Percentiles rank a stretch among this genome's conserved stretches.
These are phyloP conservation scores for Stipa capillata DNA, from an alignment of 176 grass and related monocot genomes.

Conservation along the genomic window DNA sequence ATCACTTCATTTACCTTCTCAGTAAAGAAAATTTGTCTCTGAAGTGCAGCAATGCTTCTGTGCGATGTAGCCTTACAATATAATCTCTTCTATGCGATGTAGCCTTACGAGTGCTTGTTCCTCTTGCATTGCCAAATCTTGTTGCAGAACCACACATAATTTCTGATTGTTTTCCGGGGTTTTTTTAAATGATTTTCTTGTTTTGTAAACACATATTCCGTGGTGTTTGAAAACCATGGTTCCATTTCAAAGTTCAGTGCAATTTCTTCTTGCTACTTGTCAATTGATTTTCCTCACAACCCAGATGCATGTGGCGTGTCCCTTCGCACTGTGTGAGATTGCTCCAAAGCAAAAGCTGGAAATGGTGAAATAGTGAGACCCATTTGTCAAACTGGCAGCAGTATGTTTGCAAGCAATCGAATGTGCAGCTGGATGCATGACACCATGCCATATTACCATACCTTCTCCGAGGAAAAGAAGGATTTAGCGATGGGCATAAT, in stretches of 20 bases:
- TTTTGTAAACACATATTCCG: not conserved
- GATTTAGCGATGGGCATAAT: not conserved
- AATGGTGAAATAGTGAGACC: not conserved
- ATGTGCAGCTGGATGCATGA: not conserved
- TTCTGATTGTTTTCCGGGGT: not conserved
- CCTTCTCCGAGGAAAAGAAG: not conserved
- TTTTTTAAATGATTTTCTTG: not conserved
- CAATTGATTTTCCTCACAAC: not conserved
- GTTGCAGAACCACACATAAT: not conserved
- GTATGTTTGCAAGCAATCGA: not conserved
- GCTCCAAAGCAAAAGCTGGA: not conserved
- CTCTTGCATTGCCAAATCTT: not conserved
- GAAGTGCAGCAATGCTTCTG: not conserved
- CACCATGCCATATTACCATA: not conserved
- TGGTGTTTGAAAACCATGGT: not conserved
- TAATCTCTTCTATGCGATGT: not conserved
- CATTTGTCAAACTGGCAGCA: not conserved
- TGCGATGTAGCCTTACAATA: not conserved
- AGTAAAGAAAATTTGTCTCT: slow-evolving; percentile 1
- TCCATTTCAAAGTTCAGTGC: not conserved
- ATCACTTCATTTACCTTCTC: not conserved
- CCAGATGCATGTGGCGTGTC: slow-evolving; percentile 1
- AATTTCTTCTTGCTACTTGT: not conserved
- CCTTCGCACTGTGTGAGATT: not conserved
- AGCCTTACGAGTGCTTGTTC: not conserved